Evolutionary conservation across 164 flowering plant species (phyloP).

Genomic region (Protea cynaroides): DNA sequence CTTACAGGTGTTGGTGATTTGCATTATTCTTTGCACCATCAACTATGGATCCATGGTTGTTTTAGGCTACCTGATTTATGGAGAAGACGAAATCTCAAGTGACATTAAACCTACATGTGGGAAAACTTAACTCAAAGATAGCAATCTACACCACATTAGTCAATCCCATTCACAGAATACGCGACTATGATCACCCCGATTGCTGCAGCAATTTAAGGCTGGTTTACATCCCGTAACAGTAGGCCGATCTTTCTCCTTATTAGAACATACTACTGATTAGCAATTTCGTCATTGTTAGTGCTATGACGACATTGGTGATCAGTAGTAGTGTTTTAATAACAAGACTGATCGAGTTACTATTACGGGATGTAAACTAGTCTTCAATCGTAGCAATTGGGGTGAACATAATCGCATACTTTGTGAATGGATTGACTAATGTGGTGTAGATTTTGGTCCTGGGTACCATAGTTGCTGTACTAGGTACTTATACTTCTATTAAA

Average conservation of each 20-base stretch:
- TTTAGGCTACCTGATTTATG: constrained; percentile 24
- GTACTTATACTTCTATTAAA: constrained; percentile 39
- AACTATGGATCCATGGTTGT: constrained; percentile 15
- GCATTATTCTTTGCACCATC: constrained; percentile 16
- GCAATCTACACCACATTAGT: constrained; percentile 21
- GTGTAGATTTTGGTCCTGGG: constrained; percentile 33
- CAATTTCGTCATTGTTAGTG: constrained; percentile 27
- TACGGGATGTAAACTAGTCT: too few species aligned
- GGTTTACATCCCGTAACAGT: constrained; percentile 1
- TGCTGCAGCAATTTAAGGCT: constrained; percentile 16
- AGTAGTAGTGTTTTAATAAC: constrained; percentile 23
- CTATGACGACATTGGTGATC: too few species aligned
- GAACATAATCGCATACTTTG: too few species aligned
- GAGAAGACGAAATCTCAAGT: constrained; percentile 17
- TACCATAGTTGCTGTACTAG: constrained; percentile 25
- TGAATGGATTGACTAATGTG: constrained; percentile 16
- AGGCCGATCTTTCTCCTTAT: constrained; percentile 1
- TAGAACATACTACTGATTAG: constrained; percentile 18
- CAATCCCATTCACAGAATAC: constrained; percentile 14
- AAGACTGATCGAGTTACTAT: too few species aligned
- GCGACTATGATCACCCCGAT: constrained; percentile 22
- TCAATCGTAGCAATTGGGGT: too few species aligned
- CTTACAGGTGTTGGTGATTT: constrained; percentile 19
- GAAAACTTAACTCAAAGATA: constrained; percentile 1
- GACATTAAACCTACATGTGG: constrained; percentile 15